Evolutionary conservation across 805 yeast species (phyloP), one percentile per base, ranked within the genome.

Genomic region (Metschnikowia arizonensis): DNA sequence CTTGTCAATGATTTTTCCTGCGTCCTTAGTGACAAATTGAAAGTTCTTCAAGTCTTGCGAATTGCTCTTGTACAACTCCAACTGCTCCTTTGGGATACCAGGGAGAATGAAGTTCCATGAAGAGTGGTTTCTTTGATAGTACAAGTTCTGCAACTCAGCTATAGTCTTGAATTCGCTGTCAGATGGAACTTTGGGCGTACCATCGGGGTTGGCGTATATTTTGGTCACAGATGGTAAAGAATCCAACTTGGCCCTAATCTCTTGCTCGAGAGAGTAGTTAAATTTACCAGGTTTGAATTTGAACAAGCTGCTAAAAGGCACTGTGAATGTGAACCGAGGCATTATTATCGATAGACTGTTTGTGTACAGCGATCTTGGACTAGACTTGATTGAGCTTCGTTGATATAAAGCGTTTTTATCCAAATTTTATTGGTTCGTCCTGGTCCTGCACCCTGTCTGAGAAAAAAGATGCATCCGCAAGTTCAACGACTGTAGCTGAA

Each of bases 151-250:
- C 57, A 87, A 73, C 54, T 79, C 83, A 17, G 91, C 88, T 45
- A 86, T 78, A 37, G 79, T 78, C 64, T 83, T 80, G 58, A 85
- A 74, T 67, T 87, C 93, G 32, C 68, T 65, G 57, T 87, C 95
- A 24, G 75, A 63, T 40, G 89, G 91, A 18, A 72, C 77, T 53
- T 89, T 74, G 43, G 83, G 77, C 9, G 88, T 68, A 5, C 95
- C 95, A 60, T 87, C 91, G 40, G 83, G 76, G 62, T 83, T 83
- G 60, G 82, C 79, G 64, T 81, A 87, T 52, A 85, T 72, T 60
- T 80, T 77, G 46, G 83, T 76, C 26, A 84, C 77, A 24, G 81
- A 74, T 21, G 89, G 84, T 45, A 85, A 72, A 19, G 78, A 62
- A 57, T 80, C 82, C 55, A 87, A 74, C 55, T 78, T 72, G 53